phyloP scores from a whole-genome alignment of 148 eudicot species.

The Rhododendron simsii region DNA sequence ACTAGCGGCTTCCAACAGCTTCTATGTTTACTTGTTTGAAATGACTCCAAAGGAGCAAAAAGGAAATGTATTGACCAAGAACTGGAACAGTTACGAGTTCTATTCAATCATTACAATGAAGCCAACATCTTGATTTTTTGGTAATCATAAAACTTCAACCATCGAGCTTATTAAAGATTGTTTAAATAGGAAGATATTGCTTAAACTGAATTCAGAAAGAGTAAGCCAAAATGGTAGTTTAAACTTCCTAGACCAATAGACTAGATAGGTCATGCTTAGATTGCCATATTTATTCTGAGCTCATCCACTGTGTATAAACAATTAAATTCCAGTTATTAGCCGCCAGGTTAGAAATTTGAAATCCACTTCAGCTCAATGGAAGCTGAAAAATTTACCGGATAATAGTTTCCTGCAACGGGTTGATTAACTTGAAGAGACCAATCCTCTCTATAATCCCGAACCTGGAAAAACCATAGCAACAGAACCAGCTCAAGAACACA shows the following conservation, averaged over 20 bases:
- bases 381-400: constrained; percentile 53
- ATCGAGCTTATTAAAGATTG: background rate
- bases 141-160: background rate
- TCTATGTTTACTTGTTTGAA: background rate
- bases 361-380: background rate
- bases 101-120: background rate
- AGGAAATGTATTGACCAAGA: background rate
- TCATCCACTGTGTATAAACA: background rate
- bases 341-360: background rate
- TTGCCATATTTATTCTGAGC: background rate
- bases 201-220: background rate
- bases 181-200: background rate
- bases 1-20: background rate
- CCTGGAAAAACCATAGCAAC: constrained; percentile 32
- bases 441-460: constrained; percentile 69
- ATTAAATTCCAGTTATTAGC: background rate
- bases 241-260: background rate
- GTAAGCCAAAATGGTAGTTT: background rate
- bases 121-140: background rate
- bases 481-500: background rate
- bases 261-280: background rate
- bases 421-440: constrained; percentile 68
- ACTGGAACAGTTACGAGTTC: background rate
- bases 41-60: background rate
- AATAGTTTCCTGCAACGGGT: constrained; percentile 87